Conservation (phyloP, 768 basidiomycete species). For the Suillus americanus region DNA sequence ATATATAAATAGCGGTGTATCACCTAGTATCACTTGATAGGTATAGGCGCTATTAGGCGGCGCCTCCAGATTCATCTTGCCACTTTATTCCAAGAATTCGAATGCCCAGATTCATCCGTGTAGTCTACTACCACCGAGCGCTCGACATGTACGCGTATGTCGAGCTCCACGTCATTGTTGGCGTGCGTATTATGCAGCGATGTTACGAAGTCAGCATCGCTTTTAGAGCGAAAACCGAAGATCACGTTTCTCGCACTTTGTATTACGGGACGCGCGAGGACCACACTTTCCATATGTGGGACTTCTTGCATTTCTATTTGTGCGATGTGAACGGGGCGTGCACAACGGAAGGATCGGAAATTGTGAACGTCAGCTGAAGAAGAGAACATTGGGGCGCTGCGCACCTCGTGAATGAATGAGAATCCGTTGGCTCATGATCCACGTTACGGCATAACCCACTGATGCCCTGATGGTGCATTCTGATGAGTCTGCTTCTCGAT, state of each 20-base stretch:
- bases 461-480: slow-evolving; percentile 22
- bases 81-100: slow-evolving; percentile 15
- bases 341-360: not conserved
- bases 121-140: slow-evolving; percentile 29
- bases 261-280: slow-evolving; percentile 18
- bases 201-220: slow-evolving; percentile 23
- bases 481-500: slow-evolving; percentile 3
- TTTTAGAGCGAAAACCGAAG: slow-evolving; percentile 23
- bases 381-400: slow-evolving; percentile 6
- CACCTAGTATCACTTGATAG: not conserved
- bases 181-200: not conserved
- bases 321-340: not conserved
- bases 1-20: not conserved
- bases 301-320: slow-evolving; percentile 26
- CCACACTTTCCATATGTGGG: slow-evolving; percentile 25
- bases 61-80: slow-evolving; percentile 6
- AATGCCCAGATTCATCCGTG: not conserved
- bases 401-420: slow-evolving; percentile 56
- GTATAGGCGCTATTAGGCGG: not conserved
- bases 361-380: not conserved
- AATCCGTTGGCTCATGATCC: slow-evolving; percentile 63
- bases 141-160: slow-evolving; percentile 32
- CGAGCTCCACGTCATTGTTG: slow-evolving; percentile 23
- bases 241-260: slow-evolving; percentile 17
- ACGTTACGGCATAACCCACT: slow-evolving; percentile 46